Conservation (phyloP, 495 filamentous ascomycete genomes). For the Penicilliopsis zonata region DNA sequence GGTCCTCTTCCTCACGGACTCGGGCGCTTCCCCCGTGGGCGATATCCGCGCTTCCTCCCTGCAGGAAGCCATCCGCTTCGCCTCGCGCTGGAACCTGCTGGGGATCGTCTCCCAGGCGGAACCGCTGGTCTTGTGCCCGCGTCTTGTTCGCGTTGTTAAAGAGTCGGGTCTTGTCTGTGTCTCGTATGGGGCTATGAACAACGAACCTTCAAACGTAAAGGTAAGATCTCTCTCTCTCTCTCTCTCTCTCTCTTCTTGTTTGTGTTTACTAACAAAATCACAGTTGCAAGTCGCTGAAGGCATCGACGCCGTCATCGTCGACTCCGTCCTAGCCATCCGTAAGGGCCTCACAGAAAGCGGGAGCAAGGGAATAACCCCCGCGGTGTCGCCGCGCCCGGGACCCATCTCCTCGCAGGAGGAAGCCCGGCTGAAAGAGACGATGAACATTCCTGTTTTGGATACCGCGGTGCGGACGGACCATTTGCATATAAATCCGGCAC, state of each 20-base stretch:
- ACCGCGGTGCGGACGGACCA: too few species aligned
- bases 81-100: conserved; percentile 83
- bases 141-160: conserved; percentile 93
- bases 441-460: conserved; percentile 19
- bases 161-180: conserved; percentile 89
- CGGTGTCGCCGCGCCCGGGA: conserved; percentile 13
- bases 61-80: conserved; percentile 92
- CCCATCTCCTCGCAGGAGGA: conserved; percentile 14
- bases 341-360: conserved; percentile 49
- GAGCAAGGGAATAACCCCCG: conserved; percentile 14
- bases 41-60: conserved; percentile 88
- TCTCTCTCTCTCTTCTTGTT: background rate
- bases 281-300: conserved; percentile 74
- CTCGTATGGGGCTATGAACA: conserved; percentile 85
- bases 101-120: conserved; percentile 79
- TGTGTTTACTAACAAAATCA: conserved; percentile 2
- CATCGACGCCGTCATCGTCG: conserved; percentile 94
- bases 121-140: conserved; percentile 74
- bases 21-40: conserved; percentile 60
- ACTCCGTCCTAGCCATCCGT: conserved; percentile 75
- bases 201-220: conserved; percentile 72
- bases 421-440: conserved; percentile 12
- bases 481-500: conserved; percentile 6
- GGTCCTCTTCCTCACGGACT: conserved; percentile 87
- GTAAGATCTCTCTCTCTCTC: conserved; percentile 32